Conservation (phyloP, 257 asterid species). For the Coffea eugenioides region DNA sequence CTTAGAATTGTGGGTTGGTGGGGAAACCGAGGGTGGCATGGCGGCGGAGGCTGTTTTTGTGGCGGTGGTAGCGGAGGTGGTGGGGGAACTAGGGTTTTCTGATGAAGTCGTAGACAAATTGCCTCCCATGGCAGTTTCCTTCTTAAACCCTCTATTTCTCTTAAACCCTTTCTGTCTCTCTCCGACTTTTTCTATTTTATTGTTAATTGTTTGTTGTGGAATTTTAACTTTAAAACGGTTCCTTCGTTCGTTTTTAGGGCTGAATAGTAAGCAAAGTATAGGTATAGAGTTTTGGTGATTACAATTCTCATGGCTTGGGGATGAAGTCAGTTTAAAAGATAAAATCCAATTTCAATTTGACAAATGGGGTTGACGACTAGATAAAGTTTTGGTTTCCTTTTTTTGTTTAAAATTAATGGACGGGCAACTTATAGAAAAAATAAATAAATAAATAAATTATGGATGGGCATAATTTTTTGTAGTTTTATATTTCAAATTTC, state of each 20-base stretch:
- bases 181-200: background rate
- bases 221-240: too few species aligned
- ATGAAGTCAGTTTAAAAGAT: background rate
- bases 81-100: slow-evolving; percentile 32
- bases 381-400: too few species aligned
- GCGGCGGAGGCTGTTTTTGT: slow-evolving; percentile 12
- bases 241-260: too few species aligned
- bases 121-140: slow-evolving; percentile 45
- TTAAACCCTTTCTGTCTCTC: slow-evolving; percentile 36
- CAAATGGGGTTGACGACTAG: too few species aligned
- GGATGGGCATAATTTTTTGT: too few species aligned
- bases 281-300: background rate
- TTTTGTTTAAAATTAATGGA: too few species aligned
- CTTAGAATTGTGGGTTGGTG: slow-evolving; percentile 18
- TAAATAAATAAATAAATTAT: too few species aligned
- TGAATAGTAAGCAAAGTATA: too few species aligned
- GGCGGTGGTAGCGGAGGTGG: slow-evolving; percentile 8
- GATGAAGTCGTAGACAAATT: slow-evolving; percentile 25
- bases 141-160: slow-evolving; percentile 41
- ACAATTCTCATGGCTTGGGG: background rate
- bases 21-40: slow-evolving; percentile 43
- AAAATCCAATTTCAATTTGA: too few species aligned
- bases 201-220: background rate
- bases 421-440: too few species aligned
- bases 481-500: too few species aligned